Percentiles rank a stretch among this genome's conserved stretches.
phyloP scores from a whole-genome alignment of 441 rosid genomes.

The Mallotus japonicus region DNA sequence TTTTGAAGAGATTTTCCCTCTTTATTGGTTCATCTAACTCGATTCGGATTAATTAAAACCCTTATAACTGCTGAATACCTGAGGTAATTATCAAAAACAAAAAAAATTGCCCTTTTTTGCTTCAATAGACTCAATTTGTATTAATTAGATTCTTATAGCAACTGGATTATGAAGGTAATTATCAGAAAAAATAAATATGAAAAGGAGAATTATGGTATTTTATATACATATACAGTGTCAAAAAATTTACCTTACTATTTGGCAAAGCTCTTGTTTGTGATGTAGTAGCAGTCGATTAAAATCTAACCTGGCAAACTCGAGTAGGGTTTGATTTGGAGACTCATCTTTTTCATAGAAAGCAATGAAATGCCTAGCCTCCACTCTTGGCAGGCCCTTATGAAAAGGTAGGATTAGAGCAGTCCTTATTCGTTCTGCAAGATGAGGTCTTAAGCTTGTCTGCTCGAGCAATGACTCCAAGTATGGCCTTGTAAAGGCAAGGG shows the following conservation, averaged over 20 bases:
- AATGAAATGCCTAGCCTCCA: conserved; percentile 11
- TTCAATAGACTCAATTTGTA: no score
- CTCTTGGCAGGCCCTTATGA: conserved; percentile 1
- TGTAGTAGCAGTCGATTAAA: conserved; percentile 10
- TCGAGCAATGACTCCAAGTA: not conserved
- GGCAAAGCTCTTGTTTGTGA: conserved; percentile 12
- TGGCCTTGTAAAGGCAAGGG: conserved; percentile 16
- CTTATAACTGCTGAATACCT: no score
- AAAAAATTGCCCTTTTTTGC: no score
- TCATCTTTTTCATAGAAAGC: conserved; percentile 14
- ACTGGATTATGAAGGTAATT: no score
- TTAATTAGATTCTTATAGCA: no score
- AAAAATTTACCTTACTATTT: conserved; percentile 9
- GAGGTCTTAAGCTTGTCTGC: not conserved
- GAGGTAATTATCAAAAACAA: no score
- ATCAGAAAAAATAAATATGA: no score
- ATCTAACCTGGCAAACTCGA: conserved; percentile 24
- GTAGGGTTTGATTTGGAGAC: conserved; percentile 2
- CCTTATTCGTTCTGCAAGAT: not conserved
- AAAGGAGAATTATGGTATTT: no score
- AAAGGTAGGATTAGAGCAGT: conserved; percentile 8
- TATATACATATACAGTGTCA: no score
- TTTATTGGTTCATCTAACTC: no score
- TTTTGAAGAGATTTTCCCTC: no score
- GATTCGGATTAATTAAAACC: no score